These are phyloP conservation scores for Podila epigama DNA, from an alignment of 192 early-diverging fungal species.

Conservation along the genomic window DNA sequence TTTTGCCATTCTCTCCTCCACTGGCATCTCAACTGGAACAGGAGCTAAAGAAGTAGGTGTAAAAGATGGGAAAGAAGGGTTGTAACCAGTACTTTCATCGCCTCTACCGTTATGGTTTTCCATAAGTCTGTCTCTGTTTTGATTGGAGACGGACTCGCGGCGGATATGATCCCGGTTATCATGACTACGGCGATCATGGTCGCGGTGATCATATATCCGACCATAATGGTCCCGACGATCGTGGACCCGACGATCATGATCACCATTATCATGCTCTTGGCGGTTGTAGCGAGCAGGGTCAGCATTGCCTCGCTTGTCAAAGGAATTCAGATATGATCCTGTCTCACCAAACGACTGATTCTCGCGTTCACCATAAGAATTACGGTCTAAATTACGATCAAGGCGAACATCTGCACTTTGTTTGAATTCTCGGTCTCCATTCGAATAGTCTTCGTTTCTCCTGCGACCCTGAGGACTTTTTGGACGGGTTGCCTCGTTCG, in stretches of 20 bases:
- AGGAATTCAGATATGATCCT: too few relatives aligned
- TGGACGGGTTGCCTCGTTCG: neutral
- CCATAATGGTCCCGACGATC: too few relatives aligned
- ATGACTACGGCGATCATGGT: too few relatives aligned
- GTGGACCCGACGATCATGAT: too few relatives aligned
- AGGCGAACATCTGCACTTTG: neutral
- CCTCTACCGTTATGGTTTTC: neutral
- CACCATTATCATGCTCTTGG: too few relatives aligned
- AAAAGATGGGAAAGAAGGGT: neutral
- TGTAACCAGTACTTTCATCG: neutral
- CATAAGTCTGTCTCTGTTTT: too few relatives aligned
- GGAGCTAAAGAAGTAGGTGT: neutral
- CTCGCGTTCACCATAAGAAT: neutral
- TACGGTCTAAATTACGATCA: neutral
- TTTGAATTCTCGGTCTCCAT: neutral
- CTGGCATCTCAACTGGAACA: neutral
- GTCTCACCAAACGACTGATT: too few relatives aligned
- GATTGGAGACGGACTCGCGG: too few relatives aligned
- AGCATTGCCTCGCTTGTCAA: too few relatives aligned
- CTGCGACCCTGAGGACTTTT: neutral
- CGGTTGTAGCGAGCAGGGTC: too few relatives aligned
- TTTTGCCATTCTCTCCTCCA: neutral
- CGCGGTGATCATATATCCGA: too few relatives aligned
- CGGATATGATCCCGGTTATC: too few relatives aligned
- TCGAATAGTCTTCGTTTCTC: neutral